Conservation (phyloP, 768 basidiomycete genomes). For the Gyrodon lividus region DNA sequence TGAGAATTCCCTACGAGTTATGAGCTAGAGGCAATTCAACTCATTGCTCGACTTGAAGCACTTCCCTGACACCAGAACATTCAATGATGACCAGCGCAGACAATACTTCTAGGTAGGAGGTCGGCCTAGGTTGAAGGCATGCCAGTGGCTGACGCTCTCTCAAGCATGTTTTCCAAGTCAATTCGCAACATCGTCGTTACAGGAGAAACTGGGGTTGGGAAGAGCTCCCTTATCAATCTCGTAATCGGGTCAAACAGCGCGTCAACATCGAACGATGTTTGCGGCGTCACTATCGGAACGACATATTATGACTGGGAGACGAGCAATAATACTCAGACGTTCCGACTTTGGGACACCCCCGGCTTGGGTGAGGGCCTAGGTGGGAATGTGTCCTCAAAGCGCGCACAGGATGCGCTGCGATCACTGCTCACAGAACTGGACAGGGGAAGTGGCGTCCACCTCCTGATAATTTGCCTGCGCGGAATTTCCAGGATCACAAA, state of each 20-base stretch:
- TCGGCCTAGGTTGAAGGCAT: no score
- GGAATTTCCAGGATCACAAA: slow-evolving; percentile 2
- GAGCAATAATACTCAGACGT: not conserved
- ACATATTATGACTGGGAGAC: not conserved
- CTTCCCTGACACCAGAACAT: no score
- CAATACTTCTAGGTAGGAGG: no score
- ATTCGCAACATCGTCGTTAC: slow-evolving; percentile 7
- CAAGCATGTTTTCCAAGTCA: not conserved
- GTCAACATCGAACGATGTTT: not conserved
- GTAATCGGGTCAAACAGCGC: slow-evolving; percentile 16
- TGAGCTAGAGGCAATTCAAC: no score
- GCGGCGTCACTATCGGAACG: slow-evolving; percentile 5
- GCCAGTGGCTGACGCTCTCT: not conserved
- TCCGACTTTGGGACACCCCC: slow-evolving; percentile 19
- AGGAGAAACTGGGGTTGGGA: slow-evolving; percentile 13
- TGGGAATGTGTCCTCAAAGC: slow-evolving; percentile 1
- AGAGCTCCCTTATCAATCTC: slow-evolving; percentile 14
- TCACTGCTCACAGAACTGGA: slow-evolving; percentile 1
- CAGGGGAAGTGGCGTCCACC: slow-evolving; percentile 1
- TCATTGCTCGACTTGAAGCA: no score
- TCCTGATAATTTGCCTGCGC: slow-evolving; percentile 9
- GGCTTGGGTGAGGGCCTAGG: slow-evolving; percentile 13
- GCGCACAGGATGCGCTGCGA: not conserved
- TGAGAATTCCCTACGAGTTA: no score
- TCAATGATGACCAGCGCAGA: no score